Base-by-base conservation (phyloP, 495 filamentous ascomycete species). In the Jackrogersella minutella region DNA sequence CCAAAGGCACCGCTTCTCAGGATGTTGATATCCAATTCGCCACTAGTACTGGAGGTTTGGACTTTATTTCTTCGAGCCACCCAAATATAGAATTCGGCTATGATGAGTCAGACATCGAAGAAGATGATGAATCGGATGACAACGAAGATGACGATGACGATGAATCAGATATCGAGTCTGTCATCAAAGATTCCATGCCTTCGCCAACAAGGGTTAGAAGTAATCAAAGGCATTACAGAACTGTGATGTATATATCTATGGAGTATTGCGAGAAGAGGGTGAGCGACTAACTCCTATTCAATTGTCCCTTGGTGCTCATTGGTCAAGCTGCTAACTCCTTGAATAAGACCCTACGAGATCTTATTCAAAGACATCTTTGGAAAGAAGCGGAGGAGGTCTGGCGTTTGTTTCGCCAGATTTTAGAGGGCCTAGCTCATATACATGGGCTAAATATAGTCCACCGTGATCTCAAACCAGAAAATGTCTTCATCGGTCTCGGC, bases 391-490 rank as follows among this genome's bases (percentile, higher is more conserved):
- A 93, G 30, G 89, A 97, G 59, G 81, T 87, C 7, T 99, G 96
- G 96, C 88, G 93, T 31, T 78, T 97, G 6, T 93, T 97, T 66
- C 86, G 95, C 9, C 96, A 98, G 73, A 89, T 97, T 10, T 81
- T 97, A 2, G 93, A 98, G 77, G 95, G 95, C 0, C 76, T 99
- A 13, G 89, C 84, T 34, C 93, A 99, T 76, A 93, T 99, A 43
- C 95, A 99, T 73, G 83, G 88, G 31, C 82, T 95, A 54, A 93
- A 92, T 41, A 97, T 99, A 66, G 94, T 99, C 17, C 95, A 99
- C 72, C 89, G 95, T 0, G 95, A 99, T 74, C 82, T 99, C n/a
- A 98, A 98, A 72, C 95, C 95, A 0, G 96, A 99, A 70, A 99
- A 99, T 65, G 87, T 99, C 46, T 99, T 99, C 77, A 95, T 98